These are phyloP conservation scores for Lecanicillium sp. DNA, from an alignment of 2,329 filamentous ascomycete species.

Conservation along the genomic window DNA sequence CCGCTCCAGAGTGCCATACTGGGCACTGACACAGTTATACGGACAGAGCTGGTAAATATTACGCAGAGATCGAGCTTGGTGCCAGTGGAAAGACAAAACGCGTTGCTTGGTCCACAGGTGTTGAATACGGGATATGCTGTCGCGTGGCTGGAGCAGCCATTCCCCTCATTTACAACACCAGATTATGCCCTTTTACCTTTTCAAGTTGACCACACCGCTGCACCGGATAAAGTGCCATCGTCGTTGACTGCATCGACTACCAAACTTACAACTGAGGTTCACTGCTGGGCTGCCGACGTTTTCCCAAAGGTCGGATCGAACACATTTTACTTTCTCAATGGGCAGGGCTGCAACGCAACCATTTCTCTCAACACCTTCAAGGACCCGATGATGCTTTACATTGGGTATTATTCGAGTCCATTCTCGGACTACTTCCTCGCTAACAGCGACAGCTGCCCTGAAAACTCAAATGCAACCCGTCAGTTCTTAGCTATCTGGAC, in stretches of 20 bases:
- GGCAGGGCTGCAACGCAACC: slow-evolving; percentile 26
- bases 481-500: slow-evolving; percentile 26
- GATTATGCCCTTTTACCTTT: slow-evolving; percentile 38
- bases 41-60: slow-evolving; percentile 6
- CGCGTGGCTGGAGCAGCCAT: slow-evolving; percentile 34
- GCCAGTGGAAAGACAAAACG: slow-evolving; percentile 14
- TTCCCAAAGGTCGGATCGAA: neutral
- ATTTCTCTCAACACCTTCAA: slow-evolving; percentile 9
- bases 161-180: slow-evolving; percentile 34
- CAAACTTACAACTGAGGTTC: slow-evolving; percentile 26
- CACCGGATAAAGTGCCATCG: neutral
- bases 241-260: slow-evolving; percentile 19
- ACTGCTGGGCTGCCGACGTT: slow-evolving; percentile 26
- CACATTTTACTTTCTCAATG: slow-evolving; percentile 22
- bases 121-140: slow-evolving; percentile 38
- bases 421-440: slow-evolving; percentile 23
- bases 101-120: slow-evolving; percentile 24
- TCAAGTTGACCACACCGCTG: slow-evolving; percentile 8
- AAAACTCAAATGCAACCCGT: no score
- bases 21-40: slow-evolving; percentile 24
- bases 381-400: slow-evolving; percentile 27
- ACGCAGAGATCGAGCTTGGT: slow-evolving; percentile 10
- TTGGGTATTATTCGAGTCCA: slow-evolving; percentile 31
- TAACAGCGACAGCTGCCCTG: no score
- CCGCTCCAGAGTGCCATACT: slow-evolving; percentile 50